These are phyloP conservation scores for Acidomyces sp. DNA, from an alignment of 495 filamentous ascomycete species.

Conservation along the genomic window DNA sequence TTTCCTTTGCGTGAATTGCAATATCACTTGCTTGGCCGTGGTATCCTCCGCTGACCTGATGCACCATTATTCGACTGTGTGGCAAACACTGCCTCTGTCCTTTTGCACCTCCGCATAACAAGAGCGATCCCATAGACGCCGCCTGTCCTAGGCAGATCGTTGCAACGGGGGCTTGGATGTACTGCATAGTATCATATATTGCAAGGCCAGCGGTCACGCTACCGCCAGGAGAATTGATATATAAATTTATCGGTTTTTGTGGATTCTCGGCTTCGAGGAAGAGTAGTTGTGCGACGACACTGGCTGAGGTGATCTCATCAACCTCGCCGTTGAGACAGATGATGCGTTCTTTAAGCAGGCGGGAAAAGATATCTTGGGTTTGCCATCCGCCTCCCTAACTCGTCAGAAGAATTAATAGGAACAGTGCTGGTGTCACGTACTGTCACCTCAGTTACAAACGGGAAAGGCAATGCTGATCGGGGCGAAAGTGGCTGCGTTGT, in stretches of 20 bases:
- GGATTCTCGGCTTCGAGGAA: conserved; percentile 97
- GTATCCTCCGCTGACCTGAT: conserved; percentile 88
- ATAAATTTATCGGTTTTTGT: conserved; percentile 84
- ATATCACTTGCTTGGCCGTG: conserved; percentile 85
- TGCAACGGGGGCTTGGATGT: conserved; percentile 80
- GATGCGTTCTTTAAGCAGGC: conserved; percentile 64
- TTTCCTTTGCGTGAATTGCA: conserved; percentile 93
- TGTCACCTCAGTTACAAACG: conserved; percentile 40
- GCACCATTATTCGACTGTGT: conserved; percentile 89
- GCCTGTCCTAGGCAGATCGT: conserved; percentile 94
- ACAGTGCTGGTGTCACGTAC: conserved; percentile 39
- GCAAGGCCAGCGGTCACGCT: conserved; percentile 90
- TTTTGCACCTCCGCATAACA: conserved; percentile 74
- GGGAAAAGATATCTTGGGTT: conserved; percentile 41
- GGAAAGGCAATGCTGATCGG: conserved; percentile 29
- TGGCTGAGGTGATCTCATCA: conserved; percentile 74
- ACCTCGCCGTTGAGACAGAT: conserved; percentile 88
- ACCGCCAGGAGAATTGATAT: conserved; percentile 94
- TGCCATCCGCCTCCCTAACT: conserved; percentile 74
- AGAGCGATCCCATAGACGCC: conserved; percentile 82
- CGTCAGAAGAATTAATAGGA: conserved; percentile 29
- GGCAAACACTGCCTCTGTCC: conserved; percentile 81
- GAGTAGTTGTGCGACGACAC: conserved; percentile 87
- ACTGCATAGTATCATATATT: conserved; percentile 98
- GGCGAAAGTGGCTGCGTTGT: conserved; percentile 9